Evolutionary conservation across 768 basidiomycete genomes (phyloP).

Genomic region (Panaeolus papilionaceus): DNA sequence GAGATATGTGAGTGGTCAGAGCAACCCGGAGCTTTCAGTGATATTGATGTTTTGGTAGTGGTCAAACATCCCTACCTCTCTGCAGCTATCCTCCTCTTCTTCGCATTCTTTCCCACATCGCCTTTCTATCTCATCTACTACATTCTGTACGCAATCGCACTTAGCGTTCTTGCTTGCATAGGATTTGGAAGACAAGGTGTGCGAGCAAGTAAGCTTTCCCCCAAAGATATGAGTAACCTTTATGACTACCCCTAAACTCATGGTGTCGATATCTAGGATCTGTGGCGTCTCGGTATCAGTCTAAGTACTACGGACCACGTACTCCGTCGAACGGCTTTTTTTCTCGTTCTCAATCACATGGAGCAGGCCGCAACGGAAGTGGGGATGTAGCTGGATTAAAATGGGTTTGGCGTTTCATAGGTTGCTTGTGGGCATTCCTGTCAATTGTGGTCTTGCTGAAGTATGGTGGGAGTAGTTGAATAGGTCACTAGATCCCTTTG

Average conservation of each 20-base stretch:
- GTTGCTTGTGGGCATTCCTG: background rate
- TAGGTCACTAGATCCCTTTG: too few species aligned
- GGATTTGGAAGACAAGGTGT: slow-evolving; percentile 8
- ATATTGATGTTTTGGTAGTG: background rate
- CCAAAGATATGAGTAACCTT: background rate
- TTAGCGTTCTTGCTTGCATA: background rate
- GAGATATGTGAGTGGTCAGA: background rate
- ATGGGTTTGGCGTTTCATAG: slow-evolving; percentile 4
- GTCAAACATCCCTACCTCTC: slow-evolving; percentile 4
- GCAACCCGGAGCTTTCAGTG: background rate
- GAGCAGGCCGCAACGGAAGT: background rate
- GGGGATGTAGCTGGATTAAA: background rate
- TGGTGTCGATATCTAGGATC: background rate
- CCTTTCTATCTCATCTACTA: slow-evolving; percentile 8
- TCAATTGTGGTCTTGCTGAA: background rate
- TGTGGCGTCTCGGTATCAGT: background rate
- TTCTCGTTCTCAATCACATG: slow-evolving; percentile 1
- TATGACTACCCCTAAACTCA: background rate
- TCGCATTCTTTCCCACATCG: slow-evolving; percentile 5
- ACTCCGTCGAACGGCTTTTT: slow-evolving; percentile 3
- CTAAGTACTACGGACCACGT: background rate
- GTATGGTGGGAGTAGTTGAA: background rate
- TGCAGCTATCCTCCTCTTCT: slow-evolving; percentile 1
- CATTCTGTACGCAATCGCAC: background rate
- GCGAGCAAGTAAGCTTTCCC: background rate